Conservation (phyloP, 139 green algal species). For the Chlamydomonas applanata region DNA sequence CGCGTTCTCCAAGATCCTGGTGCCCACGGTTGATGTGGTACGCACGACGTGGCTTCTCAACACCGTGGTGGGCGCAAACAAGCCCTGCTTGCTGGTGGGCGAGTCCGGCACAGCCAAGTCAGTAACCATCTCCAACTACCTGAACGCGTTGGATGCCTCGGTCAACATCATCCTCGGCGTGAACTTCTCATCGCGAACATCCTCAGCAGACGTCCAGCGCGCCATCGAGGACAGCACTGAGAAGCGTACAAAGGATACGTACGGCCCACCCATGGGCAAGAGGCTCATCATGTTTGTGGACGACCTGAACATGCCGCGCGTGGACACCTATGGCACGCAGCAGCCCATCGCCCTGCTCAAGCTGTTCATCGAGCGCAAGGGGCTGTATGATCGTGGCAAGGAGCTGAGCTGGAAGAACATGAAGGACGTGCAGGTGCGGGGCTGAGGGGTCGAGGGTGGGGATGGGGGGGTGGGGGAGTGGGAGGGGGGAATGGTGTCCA, state of each 20-base stretch:
- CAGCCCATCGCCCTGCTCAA: conserved; percentile 85
- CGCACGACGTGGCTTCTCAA: conserved; percentile 63
- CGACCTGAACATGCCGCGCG: conserved; percentile 83
- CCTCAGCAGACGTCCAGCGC: conserved; percentile 42
- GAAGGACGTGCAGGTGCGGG: conserved; percentile 72
- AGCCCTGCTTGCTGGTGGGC: conserved; percentile 75
- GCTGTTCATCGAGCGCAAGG: conserved; percentile 72
- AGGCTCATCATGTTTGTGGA: conserved; percentile 79
- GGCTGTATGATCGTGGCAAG: conserved; percentile 84
- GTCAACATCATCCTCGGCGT: conserved; percentile 65
- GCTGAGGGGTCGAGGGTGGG: no score
- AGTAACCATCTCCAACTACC: conserved; percentile 71
- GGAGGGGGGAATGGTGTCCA: background rate
- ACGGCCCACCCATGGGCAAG: conserved; percentile 79
- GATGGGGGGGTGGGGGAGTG: background rate
- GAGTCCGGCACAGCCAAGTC: conserved; percentile 79
- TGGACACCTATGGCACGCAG: conserved; percentile 82
- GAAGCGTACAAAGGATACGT: conserved; percentile 84
- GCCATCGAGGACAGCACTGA: conserved; percentile 73
- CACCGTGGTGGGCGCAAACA: conserved; percentile 41
- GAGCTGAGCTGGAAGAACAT: conserved; percentile 91
- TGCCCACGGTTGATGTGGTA: conserved; percentile 82
- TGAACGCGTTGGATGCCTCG: conserved; percentile 41
- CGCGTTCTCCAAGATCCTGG: conserved; percentile 81
- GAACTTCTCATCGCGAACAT: conserved; percentile 63